Base-by-base conservation (phyloP, 1,139 yeast species). In the Blastobotrys buckinghamii region DNA sequence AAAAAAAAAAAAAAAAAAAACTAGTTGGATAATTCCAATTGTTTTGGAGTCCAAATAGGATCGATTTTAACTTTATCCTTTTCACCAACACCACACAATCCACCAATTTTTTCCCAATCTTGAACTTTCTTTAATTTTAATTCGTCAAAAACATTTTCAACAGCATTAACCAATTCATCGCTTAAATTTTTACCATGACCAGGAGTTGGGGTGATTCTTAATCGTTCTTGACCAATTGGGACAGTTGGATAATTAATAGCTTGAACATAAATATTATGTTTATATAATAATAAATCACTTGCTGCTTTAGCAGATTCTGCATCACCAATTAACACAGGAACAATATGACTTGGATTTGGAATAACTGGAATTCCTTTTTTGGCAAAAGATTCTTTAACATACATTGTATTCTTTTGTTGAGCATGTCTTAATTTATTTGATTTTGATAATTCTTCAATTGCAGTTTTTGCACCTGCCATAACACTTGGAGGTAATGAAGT, bases 211-310 rank as follows among this genome's bases (percentile, higher is more conserved):
- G 98, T 92, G 64, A 92, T 83, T 71, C 99, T 82, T 64, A 92
- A 79, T 67, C 98, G 82, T 72, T 92, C 99, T 57, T 89, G 83
- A 53, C 98, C 98, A 62, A 87, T 83, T 36, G 97, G 85, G 51
- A 92, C 98, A 26, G 98, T 92, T 50, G 99, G 99, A 80, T 85
- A 92, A 73, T 92, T 92, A 68, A 92, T 92, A 48, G 97, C 96
- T 72, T 92, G 99, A 45, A 94, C 98, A 65, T 92, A 92, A 65
- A 92, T 90, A 59, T 79, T 76, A 70, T 90, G 86, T 62, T 86
- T 82, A 55, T 84, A 76, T 73, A 92, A 80, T 63, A 92, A 78
- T 68, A 86, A 70, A 67, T 94, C 98, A 19, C 95, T 84, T 8
- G 97, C 97, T 52, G 72, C 75, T 69, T 90, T 92, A 51, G 97